A percentile compares a stretch with the other conserved stretches of the same genome.
phyloP scores from a whole-genome alignment of 441 rosid genomes.

The Pelargonium myrrhifolium region DNA sequence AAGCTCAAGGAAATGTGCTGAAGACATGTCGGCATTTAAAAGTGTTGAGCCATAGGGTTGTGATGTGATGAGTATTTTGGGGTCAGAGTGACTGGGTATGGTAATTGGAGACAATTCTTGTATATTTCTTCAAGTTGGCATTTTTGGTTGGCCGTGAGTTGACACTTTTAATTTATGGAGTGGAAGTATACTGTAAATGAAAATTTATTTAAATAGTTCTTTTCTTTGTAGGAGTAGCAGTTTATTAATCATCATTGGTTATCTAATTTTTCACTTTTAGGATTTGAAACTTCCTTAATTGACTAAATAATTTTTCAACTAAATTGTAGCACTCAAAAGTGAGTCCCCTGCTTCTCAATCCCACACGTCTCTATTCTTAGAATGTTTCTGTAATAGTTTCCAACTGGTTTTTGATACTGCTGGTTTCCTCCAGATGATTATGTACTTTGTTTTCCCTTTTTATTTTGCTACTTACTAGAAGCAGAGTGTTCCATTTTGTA shows the following conservation, averaged over 20 bases:
- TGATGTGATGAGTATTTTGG: not conserved
- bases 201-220: not conserved
- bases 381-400: not conserved
- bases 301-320: not conserved
- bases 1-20: conserved; percentile 2
- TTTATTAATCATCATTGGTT: not conserved
- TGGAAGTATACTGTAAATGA: not conserved
- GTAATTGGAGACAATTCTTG: not conserved
- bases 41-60: not conserved
- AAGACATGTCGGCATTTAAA: not conserved
- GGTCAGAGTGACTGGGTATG: not conserved
- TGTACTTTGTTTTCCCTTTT: conserved; percentile 4
- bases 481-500: conserved; percentile 17
- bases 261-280: not conserved
- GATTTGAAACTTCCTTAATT: not conserved
- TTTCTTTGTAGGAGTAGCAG: not conserved
- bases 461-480: conserved; percentile 12
- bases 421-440: not conserved
- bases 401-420: not conserved
- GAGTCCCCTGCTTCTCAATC: not conserved
- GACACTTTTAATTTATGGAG: not conserved
- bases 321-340: not conserved
- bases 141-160: not conserved
- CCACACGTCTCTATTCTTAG: not conserved
- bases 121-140: conserved; percentile 1